Percentiles rank a stretch among this genome's conserved stretches.
Evolutionary conservation across 495 filamentous ascomycete genomes (phyloP).

Genomic region (Penicillium lagena): DNA sequence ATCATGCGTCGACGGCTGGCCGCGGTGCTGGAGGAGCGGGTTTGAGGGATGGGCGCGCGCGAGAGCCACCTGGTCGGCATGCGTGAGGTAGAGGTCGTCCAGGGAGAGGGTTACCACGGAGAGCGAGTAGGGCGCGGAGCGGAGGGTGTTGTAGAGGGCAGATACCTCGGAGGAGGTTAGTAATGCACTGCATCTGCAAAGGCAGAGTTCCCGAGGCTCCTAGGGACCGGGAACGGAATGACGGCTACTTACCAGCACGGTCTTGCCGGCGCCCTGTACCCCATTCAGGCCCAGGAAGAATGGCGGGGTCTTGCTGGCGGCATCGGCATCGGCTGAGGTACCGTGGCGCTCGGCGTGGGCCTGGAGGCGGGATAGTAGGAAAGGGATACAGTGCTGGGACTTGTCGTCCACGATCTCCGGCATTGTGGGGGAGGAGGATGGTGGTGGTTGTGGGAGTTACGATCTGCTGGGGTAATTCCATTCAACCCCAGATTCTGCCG

Average conservation of each 20-base stretch:
- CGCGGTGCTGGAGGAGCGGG: slow-evolving; percentile 71
- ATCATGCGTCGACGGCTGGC: slow-evolving; percentile 85
- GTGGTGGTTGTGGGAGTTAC: background rate
- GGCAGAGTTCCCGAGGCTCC: slow-evolving; percentile 3
- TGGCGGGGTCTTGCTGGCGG: slow-evolving; percentile 27
- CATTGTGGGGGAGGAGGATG: slow-evolving; percentile 19
- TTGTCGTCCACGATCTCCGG: slow-evolving; percentile 74
- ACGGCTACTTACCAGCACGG: slow-evolving; percentile 59
- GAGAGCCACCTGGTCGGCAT: slow-evolving; percentile 63
- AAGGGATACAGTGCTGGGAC: slow-evolving; percentile 78
- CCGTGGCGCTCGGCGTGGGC: slow-evolving; percentile 38
- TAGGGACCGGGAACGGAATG: slow-evolving; percentile 5
- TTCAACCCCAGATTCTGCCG: background rate
- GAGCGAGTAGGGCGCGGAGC: slow-evolving; percentile 58
- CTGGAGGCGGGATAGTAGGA: slow-evolving; percentile 63
- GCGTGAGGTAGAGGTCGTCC: slow-evolving; percentile 84
- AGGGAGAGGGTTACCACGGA: slow-evolving; percentile 75
- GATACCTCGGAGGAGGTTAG: slow-evolving; percentile 43
- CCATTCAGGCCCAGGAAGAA: slow-evolving; percentile 59
- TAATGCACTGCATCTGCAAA: background rate
- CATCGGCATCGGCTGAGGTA: slow-evolving; percentile 15
- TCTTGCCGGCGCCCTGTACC: slow-evolving; percentile 86
- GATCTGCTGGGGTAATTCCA: background rate
- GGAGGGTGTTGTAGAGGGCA: slow-evolving; percentile 58
- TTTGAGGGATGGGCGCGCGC: slow-evolving; percentile 59